Evolutionary conservation across 106 monocot genomes (phyloP).

Genomic region (Apostasia shenzhenica): DNA sequence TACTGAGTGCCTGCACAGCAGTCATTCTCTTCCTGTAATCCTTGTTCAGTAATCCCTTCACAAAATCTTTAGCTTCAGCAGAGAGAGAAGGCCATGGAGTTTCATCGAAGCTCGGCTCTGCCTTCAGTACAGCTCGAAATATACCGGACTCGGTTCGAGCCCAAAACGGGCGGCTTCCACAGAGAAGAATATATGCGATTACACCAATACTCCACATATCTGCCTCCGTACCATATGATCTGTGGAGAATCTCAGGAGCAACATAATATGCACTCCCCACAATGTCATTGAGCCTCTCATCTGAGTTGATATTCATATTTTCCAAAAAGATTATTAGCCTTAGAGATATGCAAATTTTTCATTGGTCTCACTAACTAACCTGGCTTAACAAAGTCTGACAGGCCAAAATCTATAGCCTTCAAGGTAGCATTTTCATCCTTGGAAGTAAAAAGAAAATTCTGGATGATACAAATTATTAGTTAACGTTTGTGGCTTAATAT

Average conservation of each 20-base stretch:
- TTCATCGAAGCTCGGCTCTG: slow-evolving; percentile 71
- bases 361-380: slow-evolving; percentile 14
- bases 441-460: slow-evolving; percentile 67
- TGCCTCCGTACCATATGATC: slow-evolving; percentile 86
- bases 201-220: slow-evolving; percentile 96
- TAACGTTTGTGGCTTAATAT: not conserved
- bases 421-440: slow-evolving; percentile 51
- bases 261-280: slow-evolving; percentile 75
- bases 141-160: slow-evolving; percentile 83
- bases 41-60: slow-evolving; percentile 63
- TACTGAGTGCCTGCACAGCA: slow-evolving; percentile 52
- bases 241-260: slow-evolving; percentile 70
- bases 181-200: slow-evolving; percentile 80
- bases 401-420: slow-evolving; percentile 72
- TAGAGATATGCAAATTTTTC: too few relatives aligned
- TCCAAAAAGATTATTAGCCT: too few relatives aligned
- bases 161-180: slow-evolving; percentile 89
- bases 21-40: slow-evolving; percentile 57
- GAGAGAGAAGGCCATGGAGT: slow-evolving; percentile 78
- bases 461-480: not conserved
- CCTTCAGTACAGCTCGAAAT: slow-evolving; percentile 71
- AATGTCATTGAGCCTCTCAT: slow-evolving; percentile 86
- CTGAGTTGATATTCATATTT: slow-evolving; percentile 12
- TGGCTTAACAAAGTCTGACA: slow-evolving; percentile 69
- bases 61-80: slow-evolving; percentile 61